A percentile compares a stretch with the other conserved stretches of the same genome.
These are phyloP conservation scores for Diaporthe destruens DNA, from an alignment of 2,329 filamentous ascomycete species.

Conservation along the genomic window DNA sequence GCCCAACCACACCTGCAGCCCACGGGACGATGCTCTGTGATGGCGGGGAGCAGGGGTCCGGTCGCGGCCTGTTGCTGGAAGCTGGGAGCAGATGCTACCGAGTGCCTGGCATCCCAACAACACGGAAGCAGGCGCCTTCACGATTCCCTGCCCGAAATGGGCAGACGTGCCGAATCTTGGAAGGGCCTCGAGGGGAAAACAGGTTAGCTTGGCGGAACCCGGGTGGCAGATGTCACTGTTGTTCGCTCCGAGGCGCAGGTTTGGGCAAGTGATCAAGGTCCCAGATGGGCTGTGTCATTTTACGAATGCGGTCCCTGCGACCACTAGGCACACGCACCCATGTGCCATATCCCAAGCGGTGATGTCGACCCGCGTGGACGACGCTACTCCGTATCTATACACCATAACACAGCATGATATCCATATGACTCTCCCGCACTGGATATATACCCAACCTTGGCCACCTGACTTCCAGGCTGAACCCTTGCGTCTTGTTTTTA, in stretches of 20 bases:
- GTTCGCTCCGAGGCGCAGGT: slow-evolving; percentile 33
- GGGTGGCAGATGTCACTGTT: slow-evolving; percentile 29
- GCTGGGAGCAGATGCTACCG: slow-evolving; percentile 12
- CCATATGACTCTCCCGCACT: slow-evolving; percentile 2
- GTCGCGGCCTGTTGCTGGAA: slow-evolving; percentile 15
- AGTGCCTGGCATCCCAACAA: background rate
- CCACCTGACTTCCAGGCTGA: slow-evolving; percentile 33
- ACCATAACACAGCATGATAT: slow-evolving; percentile 10
- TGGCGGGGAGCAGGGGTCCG: slow-evolving; percentile 13
- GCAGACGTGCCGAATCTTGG: slow-evolving; percentile 29
- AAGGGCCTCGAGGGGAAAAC: background rate
- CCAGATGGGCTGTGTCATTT: slow-evolving; percentile 40
- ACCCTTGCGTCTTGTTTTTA: slow-evolving; percentile 38
- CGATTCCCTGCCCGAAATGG: slow-evolving; percentile 36
- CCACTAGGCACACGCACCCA: slow-evolving; percentile 5
- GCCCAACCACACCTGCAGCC: slow-evolving; percentile 31
- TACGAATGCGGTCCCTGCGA: slow-evolving; percentile 12
- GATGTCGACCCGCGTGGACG: slow-evolving; percentile 35
- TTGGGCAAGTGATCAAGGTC: slow-evolving; percentile 38
- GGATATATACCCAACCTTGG: slow-evolving; percentile 33
- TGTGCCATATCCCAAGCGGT: slow-evolving; percentile 12
- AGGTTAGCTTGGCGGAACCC: slow-evolving; percentile 16
- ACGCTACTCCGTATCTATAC: slow-evolving; percentile 7
- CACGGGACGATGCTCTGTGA: slow-evolving; percentile 18
- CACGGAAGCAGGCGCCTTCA: background rate